These are phyloP conservation scores for Pyrus hybrid DNA, from an alignment of 331 rosid genomes.

Conservation along the genomic window DNA sequence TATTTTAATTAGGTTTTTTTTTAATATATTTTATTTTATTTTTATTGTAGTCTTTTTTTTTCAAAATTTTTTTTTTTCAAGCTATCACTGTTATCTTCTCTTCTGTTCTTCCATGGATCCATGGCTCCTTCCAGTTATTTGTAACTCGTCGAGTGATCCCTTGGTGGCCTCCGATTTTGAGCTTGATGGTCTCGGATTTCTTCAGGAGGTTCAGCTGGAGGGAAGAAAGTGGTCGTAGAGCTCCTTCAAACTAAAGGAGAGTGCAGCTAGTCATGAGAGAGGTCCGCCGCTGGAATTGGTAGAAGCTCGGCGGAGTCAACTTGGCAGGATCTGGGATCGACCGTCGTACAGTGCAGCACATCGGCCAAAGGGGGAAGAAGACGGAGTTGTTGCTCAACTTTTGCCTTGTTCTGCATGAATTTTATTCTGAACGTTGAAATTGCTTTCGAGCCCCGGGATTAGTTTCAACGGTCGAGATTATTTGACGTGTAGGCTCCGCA, in stretches of 20 bases:
- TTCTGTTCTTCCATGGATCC: too few species aligned
- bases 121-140: too few species aligned
- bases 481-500: too few species aligned
- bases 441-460: too few species aligned
- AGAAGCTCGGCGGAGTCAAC: conserved; percentile 72
- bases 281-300: conserved; percentile 86
- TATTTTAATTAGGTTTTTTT: too few species aligned
- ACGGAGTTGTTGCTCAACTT: background rate
- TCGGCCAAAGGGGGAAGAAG: background rate
- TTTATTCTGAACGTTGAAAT: too few species aligned
- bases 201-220: conserved; percentile 56
- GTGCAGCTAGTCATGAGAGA: conserved; percentile 96
- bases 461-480: too few species aligned
- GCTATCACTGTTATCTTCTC: too few species aligned
- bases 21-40: too few species aligned
- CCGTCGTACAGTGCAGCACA: conserved; percentile 14
- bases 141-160: conserved; percentile 36
- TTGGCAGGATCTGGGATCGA: conserved; percentile 96
- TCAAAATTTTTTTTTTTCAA: too few species aligned
- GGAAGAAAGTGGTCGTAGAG: conserved; percentile 80
- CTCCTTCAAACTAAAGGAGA: conserved; percentile 73
- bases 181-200: conserved; percentile 65
- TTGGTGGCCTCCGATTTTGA: conserved; percentile 61
- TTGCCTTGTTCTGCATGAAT: too few species aligned
- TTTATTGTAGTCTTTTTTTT: too few species aligned